These are phyloP conservation scores for Haplosporangium sp. DNA, from an alignment of 371 early-diverging fungal genomes.

Conservation along the genomic window DNA sequence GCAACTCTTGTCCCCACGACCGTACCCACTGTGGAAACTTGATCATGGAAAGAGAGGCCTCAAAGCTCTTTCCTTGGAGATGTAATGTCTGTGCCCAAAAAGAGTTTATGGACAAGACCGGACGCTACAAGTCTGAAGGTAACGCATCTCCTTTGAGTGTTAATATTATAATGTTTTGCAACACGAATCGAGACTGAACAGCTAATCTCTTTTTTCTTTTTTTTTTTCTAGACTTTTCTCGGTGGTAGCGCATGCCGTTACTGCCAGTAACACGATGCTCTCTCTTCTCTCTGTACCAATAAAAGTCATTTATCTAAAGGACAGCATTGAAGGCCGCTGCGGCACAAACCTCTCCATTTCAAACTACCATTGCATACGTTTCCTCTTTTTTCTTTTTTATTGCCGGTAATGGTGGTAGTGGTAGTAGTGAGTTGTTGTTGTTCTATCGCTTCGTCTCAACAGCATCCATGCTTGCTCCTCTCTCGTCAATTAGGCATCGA, in stretches of 20 bases:
- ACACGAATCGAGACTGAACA: background rate
- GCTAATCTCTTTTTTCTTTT: background rate
- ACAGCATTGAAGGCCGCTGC: no score
- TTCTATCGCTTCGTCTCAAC: background rate
- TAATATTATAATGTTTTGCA: background rate
- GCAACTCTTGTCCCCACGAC: conserved; percentile 55
- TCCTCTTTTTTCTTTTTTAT: background rate
- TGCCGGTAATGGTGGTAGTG: conserved; percentile 13
- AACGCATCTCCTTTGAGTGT: conserved; percentile 1
- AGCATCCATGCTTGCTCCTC: background rate
- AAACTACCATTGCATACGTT: no score
- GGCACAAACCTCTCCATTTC: no score
- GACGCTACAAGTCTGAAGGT: conserved; percentile 53
- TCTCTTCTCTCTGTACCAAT: no score
- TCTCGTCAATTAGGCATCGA: conserved; percentile 35
- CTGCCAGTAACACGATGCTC: background rate
- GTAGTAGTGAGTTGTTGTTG: background rate
- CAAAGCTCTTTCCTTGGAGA: conserved; percentile 53
- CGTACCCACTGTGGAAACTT: conserved; percentile 50
- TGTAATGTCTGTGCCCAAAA: conserved; percentile 51
- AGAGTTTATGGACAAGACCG: conserved; percentile 49
- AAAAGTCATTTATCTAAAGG: no score
- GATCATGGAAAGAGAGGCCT: conserved; percentile 50
- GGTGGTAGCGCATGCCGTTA: conserved; percentile 19
- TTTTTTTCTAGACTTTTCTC: conserved; percentile 35